Percentiles rank a stretch among this genome's conserved stretches.
Conservation (phyloP, 768 basidiomycete species). For the Mycena amicta region DNA sequence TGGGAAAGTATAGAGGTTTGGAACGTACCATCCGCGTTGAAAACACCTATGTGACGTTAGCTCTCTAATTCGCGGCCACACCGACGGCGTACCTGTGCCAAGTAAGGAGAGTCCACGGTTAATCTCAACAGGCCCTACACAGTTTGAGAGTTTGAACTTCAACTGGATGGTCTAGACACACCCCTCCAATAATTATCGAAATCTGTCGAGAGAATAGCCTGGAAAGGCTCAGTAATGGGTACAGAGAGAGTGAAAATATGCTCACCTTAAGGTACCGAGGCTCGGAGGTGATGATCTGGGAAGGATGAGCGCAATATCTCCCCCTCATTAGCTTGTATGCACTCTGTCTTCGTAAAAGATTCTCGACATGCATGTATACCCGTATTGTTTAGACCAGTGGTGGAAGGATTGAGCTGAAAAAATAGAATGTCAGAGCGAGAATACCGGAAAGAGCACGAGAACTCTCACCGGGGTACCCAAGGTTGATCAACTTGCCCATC, state of each 20-base stretch:
- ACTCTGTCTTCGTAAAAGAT: constrained; percentile 32
- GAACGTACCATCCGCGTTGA: constrained; percentile 49
- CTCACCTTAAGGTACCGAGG: constrained; percentile 43
- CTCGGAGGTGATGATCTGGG: constrained; percentile 40
- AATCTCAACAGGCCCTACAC: background rate
- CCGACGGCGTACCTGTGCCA: constrained; percentile 35
- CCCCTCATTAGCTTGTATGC: constrained; percentile 17
- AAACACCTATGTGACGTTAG: constrained; percentile 28
- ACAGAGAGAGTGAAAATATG: background rate
- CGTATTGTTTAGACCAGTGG: constrained; percentile 10
- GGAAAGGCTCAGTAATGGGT: background rate
- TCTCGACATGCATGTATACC: constrained; percentile 26
- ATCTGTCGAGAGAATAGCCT: constrained; percentile 33
- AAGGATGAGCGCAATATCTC: background rate
- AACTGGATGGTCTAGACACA: background rate
- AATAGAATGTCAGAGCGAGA: background rate
- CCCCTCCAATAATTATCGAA: constrained; percentile 18
- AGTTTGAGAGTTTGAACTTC: too few relatives aligned
- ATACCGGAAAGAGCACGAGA: background rate
- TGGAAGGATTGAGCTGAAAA: background rate
- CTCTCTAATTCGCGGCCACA: background rate
- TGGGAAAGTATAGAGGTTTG: background rate
- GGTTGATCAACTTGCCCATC: background rate
- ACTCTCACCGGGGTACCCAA: constrained; percentile 9
- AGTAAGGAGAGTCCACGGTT: constrained; percentile 20